phyloP scores from a whole-genome alignment of 164 flowering plant species.

The Tetracentron sinense region DNA sequence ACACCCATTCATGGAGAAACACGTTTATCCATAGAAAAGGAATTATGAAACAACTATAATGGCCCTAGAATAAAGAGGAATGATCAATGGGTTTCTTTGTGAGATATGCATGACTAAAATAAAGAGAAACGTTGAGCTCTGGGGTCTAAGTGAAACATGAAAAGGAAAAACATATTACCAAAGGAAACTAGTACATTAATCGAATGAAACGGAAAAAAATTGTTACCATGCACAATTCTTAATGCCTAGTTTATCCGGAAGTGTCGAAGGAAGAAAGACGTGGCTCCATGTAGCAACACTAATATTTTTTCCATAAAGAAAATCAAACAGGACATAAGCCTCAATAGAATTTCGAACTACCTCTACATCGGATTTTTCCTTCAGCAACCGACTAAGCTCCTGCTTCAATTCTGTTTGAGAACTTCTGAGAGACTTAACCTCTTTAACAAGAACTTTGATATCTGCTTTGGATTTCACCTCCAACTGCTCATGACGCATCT shows the following conservation, averaged over 20 bases:
- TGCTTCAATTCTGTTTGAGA: constrained; percentile 60
- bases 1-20: too few relatives aligned
- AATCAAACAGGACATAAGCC: too few relatives aligned
- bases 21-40: too few relatives aligned
- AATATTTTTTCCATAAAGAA: too few relatives aligned
- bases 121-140: not conserved
- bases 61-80: not conserved
- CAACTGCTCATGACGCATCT: constrained; percentile 61
- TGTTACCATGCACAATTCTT: too few relatives aligned
- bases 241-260: too few relatives aligned
- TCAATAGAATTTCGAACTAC: constrained; percentile 22
- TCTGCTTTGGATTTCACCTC: constrained; percentile 84
- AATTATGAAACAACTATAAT: too few relatives aligned
- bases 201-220: too few relatives aligned
- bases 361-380: constrained; percentile 68
- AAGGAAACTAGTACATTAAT: not conserved
- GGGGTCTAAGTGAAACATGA: not conserved
- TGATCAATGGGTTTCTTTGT: not conserved
- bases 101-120: not conserved
- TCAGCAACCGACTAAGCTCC: constrained; percentile 51
- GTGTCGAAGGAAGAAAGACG: too few relatives aligned
- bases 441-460: constrained; percentile 85
- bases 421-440: constrained; percentile 89
- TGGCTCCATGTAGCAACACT: not conserved
- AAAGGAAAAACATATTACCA: not conserved